These are phyloP conservation scores for Neurospora discreta DNA, from an alignment of 495 filamentous ascomycete species.

Conservation along the genomic window DNA sequence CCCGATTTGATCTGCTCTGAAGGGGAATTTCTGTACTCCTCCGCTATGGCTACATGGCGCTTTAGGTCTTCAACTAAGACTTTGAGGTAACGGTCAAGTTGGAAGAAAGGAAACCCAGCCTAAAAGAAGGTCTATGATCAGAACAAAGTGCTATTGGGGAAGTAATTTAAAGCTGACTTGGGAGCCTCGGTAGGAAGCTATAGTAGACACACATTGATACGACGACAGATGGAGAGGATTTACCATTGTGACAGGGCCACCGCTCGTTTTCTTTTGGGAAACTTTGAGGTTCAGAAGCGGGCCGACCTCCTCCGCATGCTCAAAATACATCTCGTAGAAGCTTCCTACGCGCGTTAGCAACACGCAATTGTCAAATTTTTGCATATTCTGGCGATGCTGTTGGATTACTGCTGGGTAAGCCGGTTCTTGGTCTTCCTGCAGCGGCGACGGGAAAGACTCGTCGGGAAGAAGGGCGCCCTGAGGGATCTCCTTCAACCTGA, in stretches of 20 bases:
- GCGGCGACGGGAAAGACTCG: slow-evolving; percentile 16
- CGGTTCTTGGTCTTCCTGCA: slow-evolving; percentile 37
- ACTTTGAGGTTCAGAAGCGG: slow-evolving; percentile 83
- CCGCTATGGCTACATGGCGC: slow-evolving; percentile 84
- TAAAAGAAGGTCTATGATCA: slow-evolving; percentile 24
- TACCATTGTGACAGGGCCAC: slow-evolving; percentile 72
- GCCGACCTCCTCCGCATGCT: slow-evolving; percentile 80
- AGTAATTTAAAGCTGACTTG: neutral
- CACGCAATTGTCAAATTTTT: slow-evolving; percentile 78
- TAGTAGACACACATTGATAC: neutral
- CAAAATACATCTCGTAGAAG: slow-evolving; percentile 96
- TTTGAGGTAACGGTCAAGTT: slow-evolving; percentile 85
- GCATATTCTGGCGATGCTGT: slow-evolving; percentile 83
- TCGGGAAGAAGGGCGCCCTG: slow-evolving; percentile 39
- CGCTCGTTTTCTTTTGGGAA: slow-evolving; percentile 63
- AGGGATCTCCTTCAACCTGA: slow-evolving; percentile 55
- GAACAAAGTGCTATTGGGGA: slow-evolving; percentile 9
- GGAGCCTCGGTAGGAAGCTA: neutral
- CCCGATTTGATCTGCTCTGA: slow-evolving; percentile 57
- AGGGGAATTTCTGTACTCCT: slow-evolving; percentile 69
- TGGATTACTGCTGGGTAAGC: slow-evolving; percentile 79
- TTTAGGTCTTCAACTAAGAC: slow-evolving; percentile 82
- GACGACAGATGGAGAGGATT: slow-evolving; percentile 8
- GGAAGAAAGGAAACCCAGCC: slow-evolving; percentile 89
- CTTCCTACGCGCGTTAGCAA: slow-evolving; percentile 82